phyloP scores from a whole-genome alignment of 2,329 filamentous ascomycete species.

The Helicocarpus griseus region DNA sequence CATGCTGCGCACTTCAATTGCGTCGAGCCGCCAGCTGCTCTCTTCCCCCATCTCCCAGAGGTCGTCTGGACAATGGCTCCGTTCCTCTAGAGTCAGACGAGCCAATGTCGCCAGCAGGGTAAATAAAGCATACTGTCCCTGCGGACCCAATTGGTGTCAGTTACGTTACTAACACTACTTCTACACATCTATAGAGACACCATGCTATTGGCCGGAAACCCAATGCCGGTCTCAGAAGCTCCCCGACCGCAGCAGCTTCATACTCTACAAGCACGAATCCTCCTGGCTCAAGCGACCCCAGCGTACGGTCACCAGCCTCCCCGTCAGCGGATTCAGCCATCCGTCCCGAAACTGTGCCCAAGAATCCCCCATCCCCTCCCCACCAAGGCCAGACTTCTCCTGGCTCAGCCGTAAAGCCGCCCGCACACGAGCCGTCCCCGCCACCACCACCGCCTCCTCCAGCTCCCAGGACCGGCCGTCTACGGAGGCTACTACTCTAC shows the following conservation, averaged over 20 bases:
- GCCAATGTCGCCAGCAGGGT: constrained; percentile 26
- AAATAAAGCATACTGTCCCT: background rate
- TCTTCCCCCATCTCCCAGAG: constrained; percentile 29
- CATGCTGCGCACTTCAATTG: constrained; percentile 48
- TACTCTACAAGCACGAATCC: constrained; percentile 12
- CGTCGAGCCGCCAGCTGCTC: constrained; percentile 36
- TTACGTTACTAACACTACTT: background rate
- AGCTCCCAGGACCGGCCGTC: constrained; percentile 55
- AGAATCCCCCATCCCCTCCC: constrained; percentile 34
- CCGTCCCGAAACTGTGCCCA: constrained; percentile 40
- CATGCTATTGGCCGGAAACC: constrained; percentile 32
- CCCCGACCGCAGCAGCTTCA: constrained; percentile 20
- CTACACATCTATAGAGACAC: constrained; percentile 32
- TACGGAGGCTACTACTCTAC: constrained; percentile 68
- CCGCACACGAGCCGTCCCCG: constrained; percentile 29
- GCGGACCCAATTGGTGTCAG: background rate
- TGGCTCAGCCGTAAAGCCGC: constrained; percentile 26
- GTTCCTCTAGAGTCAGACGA: constrained; percentile 11
- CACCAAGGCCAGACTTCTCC: constrained; percentile 26
- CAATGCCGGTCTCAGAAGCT: background rate
- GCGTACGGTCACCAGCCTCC: constrained; percentile 26
- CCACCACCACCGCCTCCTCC: constrained; percentile 31
- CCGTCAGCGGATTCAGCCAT: constrained; percentile 39
- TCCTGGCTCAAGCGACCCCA: constrained; percentile 8
- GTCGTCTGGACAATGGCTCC: constrained; percentile 35